Percentiles rank a stretch among this genome's conserved stretches.
Conservation (phyloP, 2,329 filamentous ascomycete genomes). For the Aspergillus sp. region DNA sequence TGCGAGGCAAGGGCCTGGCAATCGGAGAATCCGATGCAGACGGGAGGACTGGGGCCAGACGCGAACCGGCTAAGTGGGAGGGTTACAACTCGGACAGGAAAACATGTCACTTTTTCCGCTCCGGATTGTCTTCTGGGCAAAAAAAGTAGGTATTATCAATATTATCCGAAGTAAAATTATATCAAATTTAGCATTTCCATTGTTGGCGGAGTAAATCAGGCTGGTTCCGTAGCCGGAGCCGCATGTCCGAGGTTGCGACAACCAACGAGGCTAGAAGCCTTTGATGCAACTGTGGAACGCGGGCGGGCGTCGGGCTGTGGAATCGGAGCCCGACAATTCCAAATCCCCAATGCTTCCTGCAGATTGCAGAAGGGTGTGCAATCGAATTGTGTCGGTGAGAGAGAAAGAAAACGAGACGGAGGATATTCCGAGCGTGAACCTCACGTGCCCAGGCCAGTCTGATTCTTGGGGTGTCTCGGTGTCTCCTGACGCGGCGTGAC, state of each 20-base stretch:
- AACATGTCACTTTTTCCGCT: too few relatives aligned
- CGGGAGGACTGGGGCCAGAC: too few relatives aligned
- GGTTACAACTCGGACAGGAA: too few relatives aligned
- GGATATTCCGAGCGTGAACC: not conserved
- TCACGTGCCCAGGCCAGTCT: not conserved
- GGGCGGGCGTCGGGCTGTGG: too few relatives aligned
- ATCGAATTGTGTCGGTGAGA: not conserved
- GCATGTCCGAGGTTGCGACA: not conserved
- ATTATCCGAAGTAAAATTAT: too few relatives aligned
- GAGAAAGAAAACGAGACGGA: not conserved
- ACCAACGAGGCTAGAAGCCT: not conserved
- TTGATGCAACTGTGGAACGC: not conserved
- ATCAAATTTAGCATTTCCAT: too few relatives aligned
- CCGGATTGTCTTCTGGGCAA: too few relatives aligned
- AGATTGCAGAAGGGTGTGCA: not conserved
- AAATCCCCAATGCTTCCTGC: not conserved
- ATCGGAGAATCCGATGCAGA: too few relatives aligned
- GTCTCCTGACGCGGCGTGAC: slow-evolving; percentile 1
- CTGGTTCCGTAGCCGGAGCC: not conserved
- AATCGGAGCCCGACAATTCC: not conserved
- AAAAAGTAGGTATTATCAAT: too few relatives aligned
- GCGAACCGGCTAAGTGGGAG: too few relatives aligned
- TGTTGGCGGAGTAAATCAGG: not conserved
- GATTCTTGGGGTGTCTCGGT: too few relatives aligned
- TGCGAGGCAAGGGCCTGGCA: too few relatives aligned